Evolutionary conservation across 768 basidiomycete genomes (phyloP).

Genomic region (Pleurotus citrinopileatus): DNA sequence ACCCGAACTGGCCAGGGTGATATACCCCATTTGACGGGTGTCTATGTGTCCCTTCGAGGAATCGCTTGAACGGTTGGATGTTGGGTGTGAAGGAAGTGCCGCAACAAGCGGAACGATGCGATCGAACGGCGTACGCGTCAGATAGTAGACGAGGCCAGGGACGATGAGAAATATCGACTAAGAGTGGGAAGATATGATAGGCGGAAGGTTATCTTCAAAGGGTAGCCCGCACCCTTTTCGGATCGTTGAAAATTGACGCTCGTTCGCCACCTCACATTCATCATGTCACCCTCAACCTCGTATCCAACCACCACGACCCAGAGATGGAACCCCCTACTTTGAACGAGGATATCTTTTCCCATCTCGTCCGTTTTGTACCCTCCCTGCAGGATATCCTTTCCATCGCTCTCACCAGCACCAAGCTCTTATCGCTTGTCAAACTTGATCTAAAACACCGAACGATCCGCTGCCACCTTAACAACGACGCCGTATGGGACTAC

Average conservation of each 20-base stretch:
- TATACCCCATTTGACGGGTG: constrained; percentile 74
- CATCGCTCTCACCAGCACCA: background rate
- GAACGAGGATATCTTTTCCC: background rate
- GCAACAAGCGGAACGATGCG: background rate
- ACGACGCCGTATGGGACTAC: background rate
- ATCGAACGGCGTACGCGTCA: constrained; percentile 11
- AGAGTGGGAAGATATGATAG: constrained; percentile 70
- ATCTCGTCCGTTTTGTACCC: background rate
- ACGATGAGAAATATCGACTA: constrained; percentile 24
- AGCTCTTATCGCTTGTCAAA: background rate
- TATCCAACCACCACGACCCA: no score
- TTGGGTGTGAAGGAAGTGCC: constrained; percentile 47
- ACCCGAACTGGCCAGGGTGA: constrained; percentile 74
- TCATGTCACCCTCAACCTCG: no score
- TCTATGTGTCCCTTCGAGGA: constrained; percentile 64
- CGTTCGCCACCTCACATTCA: no score
- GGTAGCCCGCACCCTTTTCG: no score
- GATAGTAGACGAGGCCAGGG: constrained; percentile 6
- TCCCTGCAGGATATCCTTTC: background rate
- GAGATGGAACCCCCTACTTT: background rate
- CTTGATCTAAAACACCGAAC: background rate
- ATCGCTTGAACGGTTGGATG: constrained; percentile 43
- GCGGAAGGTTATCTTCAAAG: constrained; percentile 64
- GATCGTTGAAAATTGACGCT: no score
- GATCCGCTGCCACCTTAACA: background rate